phyloP scores from a whole-genome alignment of 116 monocot species.

The Iris pallida region DNA sequence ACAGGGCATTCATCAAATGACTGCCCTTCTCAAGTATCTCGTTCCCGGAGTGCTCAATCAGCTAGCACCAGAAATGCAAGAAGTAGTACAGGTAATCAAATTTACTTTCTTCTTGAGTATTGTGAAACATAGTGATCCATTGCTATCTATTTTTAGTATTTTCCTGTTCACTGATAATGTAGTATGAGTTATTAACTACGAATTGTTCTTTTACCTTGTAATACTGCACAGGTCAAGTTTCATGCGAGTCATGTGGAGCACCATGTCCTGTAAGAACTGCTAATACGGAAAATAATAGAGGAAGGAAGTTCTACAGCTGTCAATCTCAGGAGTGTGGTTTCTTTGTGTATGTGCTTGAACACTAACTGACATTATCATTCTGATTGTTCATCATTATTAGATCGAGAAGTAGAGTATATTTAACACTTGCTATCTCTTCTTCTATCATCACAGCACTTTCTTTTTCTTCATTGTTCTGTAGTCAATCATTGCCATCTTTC shows the following conservation, averaged over 20 bases:
- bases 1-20: conserved; percentile 55
- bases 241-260: conserved; percentile 51
- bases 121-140: neutral
- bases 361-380: neutral
- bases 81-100: conserved; percentile 34
- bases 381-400: no score
- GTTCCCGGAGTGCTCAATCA: conserved; percentile 32
- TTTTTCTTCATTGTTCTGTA: no score
- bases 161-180: neutral
- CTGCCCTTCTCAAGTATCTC: conserved; percentile 38
- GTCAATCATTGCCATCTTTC: no score
- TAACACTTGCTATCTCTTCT: no score
- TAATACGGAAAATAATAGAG: conserved; percentile 79
- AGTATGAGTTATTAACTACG: neutral
- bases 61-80: conserved; percentile 21
- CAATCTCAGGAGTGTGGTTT: conserved; percentile 61
- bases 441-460: no score
- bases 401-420: no score
- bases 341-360: conserved; percentile 48
- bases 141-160: neutral
- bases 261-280: conserved; percentile 64
- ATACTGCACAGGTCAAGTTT: conserved; percentile 28
- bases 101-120: neutral
- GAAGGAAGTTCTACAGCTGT: conserved; percentile 82
- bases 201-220: neutral